Conservation (phyloP, 2,329 filamentous ascomycete species). For the Dothideomycetes sp. region DNA sequence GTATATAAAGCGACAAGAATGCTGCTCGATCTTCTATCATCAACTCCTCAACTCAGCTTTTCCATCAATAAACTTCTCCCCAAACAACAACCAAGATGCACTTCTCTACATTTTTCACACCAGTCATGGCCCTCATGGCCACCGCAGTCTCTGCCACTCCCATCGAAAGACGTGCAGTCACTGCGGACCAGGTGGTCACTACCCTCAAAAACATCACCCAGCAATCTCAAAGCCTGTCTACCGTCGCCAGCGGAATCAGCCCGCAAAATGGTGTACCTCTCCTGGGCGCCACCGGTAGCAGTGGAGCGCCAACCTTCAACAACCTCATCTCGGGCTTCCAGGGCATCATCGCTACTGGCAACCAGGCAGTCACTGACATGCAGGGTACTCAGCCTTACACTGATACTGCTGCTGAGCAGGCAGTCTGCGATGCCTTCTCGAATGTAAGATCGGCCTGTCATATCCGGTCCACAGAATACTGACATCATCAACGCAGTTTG, state of each 20-base stretch:
- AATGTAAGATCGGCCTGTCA: slow-evolving; percentile 12
- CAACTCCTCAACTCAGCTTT: not conserved
- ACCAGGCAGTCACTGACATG: slow-evolving; percentile 17
- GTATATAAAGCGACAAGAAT: not conserved
- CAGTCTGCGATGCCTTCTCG: slow-evolving; percentile 23
- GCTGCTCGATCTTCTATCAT: not conserved
- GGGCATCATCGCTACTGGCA: slow-evolving; percentile 23
- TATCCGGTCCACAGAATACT: not conserved
- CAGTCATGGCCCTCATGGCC: slow-evolving; percentile 3
- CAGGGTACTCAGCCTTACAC: slow-evolving; percentile 15
- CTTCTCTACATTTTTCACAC: not conserved
- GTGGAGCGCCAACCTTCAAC: slow-evolving; percentile 15
- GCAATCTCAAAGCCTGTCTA: slow-evolving; percentile 9
- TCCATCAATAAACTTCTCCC: not conserved
- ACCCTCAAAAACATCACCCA: slow-evolving; percentile 13
- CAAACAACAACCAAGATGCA: not conserved
- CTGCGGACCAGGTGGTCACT: slow-evolving; percentile 9
- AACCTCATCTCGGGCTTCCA: slow-evolving; percentile 25
- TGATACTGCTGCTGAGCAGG: slow-evolving; percentile 12
- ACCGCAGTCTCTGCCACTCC: not conserved
- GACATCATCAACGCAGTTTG: slow-evolving; percentile 19
- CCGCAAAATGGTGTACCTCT: slow-evolving; percentile 6
- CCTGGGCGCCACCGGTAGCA: slow-evolving; percentile 1
- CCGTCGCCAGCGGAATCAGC: slow-evolving; percentile 6
- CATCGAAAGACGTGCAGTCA: slow-evolving; percentile 12